These are phyloP conservation scores for Closterium sp. DNA, from an alignment of 139 green algal genomes.

Conservation along the genomic window DNA sequence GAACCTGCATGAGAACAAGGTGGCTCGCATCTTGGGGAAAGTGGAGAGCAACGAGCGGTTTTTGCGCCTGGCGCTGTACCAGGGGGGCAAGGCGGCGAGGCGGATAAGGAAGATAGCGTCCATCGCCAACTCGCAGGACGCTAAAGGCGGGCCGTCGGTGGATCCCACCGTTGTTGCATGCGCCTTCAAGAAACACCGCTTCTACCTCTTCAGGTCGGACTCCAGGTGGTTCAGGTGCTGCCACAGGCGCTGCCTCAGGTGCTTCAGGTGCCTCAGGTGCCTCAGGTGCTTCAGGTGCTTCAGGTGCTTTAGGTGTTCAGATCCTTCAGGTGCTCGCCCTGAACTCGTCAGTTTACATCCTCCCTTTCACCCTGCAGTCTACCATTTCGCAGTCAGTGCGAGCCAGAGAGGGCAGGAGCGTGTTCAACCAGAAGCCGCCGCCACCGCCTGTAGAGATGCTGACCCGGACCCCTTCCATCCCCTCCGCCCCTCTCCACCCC, in stretches of 20 bases:
- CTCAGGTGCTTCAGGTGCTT: too few relatives aligned
- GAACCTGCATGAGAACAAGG: conserved; percentile 45
- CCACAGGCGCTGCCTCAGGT: too few relatives aligned
- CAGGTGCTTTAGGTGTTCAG: too few relatives aligned
- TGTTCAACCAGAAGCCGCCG: conserved; percentile 93
- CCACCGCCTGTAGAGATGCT: conserved; percentile 50
- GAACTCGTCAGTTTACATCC: too few relatives aligned
- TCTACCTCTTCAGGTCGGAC: conserved; percentile 85
- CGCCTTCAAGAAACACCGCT: conserved; percentile 80
- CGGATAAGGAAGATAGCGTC: conserved; percentile 10
- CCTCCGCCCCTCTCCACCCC: not conserved
- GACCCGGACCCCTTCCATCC: conserved; percentile 9
- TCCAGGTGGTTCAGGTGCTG: too few relatives aligned
- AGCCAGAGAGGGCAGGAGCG: conserved; percentile 73
- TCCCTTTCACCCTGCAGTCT: too few relatives aligned
- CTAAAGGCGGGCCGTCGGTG: conserved; percentile 1
- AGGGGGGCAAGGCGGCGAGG: conserved; percentile 32
- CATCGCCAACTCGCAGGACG: conserved; percentile 22
- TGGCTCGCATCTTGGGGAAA: conserved; percentile 80
- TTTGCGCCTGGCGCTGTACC: conserved; percentile 80
- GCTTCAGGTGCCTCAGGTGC: too few relatives aligned
- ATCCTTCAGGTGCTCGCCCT: too few relatives aligned
- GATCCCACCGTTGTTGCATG: conserved; percentile 84
- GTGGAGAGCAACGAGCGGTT: conserved; percentile 97
- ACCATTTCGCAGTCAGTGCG: conserved; percentile 12